phyloP scores from a whole-genome alignment of 177 flowering plant genomes.

The Vitis hybrid region DNA sequence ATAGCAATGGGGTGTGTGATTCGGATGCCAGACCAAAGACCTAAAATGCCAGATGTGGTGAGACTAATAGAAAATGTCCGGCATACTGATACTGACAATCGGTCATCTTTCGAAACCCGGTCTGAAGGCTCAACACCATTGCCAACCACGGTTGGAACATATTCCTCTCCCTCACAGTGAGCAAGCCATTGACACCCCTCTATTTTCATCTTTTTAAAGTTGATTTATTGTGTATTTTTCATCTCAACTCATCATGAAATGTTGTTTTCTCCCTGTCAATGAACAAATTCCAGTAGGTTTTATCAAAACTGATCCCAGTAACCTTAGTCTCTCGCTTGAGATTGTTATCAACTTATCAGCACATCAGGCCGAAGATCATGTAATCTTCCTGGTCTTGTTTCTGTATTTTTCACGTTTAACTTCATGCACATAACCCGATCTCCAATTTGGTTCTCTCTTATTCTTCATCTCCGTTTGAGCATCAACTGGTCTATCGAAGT shows the following conservation, averaged over 20 bases:
- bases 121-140: constrained; percentile 46
- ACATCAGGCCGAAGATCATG: background rate
- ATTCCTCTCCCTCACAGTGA: constrained; percentile 11
- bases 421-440: background rate
- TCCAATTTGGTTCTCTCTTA: background rate
- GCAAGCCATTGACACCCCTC: constrained; percentile 2
- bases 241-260: constrained; percentile 6
- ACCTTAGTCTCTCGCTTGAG: background rate
- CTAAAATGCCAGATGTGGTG: constrained; percentile 76
- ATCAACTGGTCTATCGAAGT: too few species aligned
- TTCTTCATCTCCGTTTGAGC: background rate
- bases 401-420: background rate
- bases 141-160: constrained; percentile 18
- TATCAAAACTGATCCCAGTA: background rate
- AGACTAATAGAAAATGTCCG: constrained; percentile 75
- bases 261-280: constrained; percentile 1
- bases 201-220: background rate
- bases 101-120: constrained; percentile 39
- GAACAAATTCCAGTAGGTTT: background rate
- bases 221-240: background rate
- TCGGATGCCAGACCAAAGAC: constrained; percentile 81
- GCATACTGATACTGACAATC: constrained; percentile 32
- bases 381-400: background rate
- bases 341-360: background rate
- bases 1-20: constrained; percentile 84